Percentiles rank a stretch among this genome's conserved stretches.
Conservation (phyloP, 202 grass and related monocot species). For the Schoenoplectus triqueter region DNA sequence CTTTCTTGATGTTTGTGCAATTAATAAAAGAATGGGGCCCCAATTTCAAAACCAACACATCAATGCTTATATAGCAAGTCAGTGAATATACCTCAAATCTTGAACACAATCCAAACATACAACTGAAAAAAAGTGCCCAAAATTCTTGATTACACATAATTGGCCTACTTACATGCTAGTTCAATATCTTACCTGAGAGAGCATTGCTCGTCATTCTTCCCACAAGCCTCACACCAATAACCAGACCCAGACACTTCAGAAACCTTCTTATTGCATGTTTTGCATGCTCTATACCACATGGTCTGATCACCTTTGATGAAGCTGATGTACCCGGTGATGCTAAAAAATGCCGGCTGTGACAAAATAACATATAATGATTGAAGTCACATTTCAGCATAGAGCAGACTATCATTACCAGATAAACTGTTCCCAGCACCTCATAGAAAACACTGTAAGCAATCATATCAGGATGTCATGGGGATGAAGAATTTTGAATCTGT, state of each 20-base stretch:
- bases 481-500: not conserved
- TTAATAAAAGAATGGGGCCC: not conserved
- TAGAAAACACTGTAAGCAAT: not conserved
- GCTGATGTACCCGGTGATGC: conserved; percentile 61
- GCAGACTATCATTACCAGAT: not conserved
- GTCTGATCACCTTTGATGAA: conserved; percentile 84
- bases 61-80: not conserved
- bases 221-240: conserved; percentile 90
- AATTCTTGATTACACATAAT: too few relatives aligned
- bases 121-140: not conserved
- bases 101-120: not conserved
- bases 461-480: not conserved
- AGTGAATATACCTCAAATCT: not conserved
- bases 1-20: not conserved
- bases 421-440: not conserved
- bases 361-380: conserved; percentile 8
- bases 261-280: conserved; percentile 92
- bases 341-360: conserved; percentile 79
- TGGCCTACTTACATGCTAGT: too few relatives aligned
- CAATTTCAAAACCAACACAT: not conserved
- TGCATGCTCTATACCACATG: conserved; percentile 98
- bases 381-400: not conserved
- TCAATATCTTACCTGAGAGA: conserved; percentile 64
- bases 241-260: conserved; percentile 71
- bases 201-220: conserved; percentile 71